Conservation (phyloP, 2,329 filamentous ascomycete genomes). For the Calonectria honghensis region DNA sequence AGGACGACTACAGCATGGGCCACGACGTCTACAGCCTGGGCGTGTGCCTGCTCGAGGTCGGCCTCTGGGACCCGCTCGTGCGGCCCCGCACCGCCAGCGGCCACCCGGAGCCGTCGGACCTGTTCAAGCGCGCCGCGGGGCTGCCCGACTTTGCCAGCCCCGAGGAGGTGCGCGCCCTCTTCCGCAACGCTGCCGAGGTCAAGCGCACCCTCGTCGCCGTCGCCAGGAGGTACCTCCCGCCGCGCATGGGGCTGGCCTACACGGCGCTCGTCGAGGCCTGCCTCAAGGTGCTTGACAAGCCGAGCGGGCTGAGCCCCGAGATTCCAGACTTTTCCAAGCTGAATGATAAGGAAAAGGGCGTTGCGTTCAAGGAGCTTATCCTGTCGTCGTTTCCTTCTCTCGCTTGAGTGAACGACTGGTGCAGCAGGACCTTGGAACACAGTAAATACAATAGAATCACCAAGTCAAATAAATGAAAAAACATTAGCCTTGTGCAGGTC, state of each 20-base stretch:
- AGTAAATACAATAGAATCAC: not conserved
- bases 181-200: not conserved
- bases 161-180: not conserved
- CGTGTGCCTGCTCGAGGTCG: too few species aligned
- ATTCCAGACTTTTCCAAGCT: constrained; percentile 11
- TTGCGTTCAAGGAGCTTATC: not conserved
- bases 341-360: constrained; percentile 1
- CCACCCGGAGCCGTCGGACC: not conserved
- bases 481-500: not conserved
- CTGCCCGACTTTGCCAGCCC: not conserved
- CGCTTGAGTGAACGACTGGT: too few species aligned
- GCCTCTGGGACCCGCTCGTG: too few species aligned
- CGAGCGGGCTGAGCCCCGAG: not conserved
- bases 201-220: not conserved
- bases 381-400: not conserved
- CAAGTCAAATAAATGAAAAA: not conserved
- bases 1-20: too few species aligned
- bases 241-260: not conserved
- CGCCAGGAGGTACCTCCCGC: not conserved
- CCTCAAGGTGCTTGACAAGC: constrained; percentile 1
- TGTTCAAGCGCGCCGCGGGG: constrained; percentile 3
- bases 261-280: not conserved
- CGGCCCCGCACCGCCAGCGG: constrained; percentile 42
- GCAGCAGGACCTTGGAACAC: too few species aligned
- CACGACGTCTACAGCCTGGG: too few species aligned